These are phyloP conservation scores for Boletus subcaerulescens DNA, from an alignment of 768 basidiomycete species.

Conservation along the genomic window DNA sequence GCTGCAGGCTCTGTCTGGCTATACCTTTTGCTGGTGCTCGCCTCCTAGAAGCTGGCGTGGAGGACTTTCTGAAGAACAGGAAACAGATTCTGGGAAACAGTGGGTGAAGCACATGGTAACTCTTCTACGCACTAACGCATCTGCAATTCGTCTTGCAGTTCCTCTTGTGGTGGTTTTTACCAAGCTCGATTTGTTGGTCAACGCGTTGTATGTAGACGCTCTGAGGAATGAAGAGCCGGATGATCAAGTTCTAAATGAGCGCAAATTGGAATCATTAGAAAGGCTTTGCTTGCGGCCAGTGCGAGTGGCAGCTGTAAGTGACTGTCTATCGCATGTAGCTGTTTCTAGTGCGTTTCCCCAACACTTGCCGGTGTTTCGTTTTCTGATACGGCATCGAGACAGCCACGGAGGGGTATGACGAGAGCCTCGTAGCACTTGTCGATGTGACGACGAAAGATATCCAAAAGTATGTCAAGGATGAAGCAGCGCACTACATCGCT, in stretches of 20 bases:
- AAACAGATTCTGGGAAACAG: constrained; percentile 5
- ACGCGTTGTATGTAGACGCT: not conserved
- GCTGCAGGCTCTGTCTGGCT: not conserved
- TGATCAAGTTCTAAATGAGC: not conserved
- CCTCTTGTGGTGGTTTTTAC: not conserved
- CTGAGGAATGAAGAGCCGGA: too few relatives aligned
- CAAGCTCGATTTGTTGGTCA: constrained; percentile 5
- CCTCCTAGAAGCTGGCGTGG: constrained; percentile 1
- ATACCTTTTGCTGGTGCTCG: not conserved
- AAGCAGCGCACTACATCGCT: too few relatives aligned
- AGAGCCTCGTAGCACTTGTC: too few relatives aligned
- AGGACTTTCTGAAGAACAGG: constrained; percentile 1
- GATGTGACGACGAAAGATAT: too few relatives aligned
- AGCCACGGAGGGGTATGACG: too few relatives aligned
- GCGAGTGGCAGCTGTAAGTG: not conserved
- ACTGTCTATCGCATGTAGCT: not conserved
- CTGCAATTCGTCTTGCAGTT: too few relatives aligned
- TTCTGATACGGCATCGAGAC: too few relatives aligned
- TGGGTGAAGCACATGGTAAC: not conserved
- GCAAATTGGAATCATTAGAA: not conserved
- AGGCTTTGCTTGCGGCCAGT: not conserved
- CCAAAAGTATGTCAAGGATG: too few relatives aligned
- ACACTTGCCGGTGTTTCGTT: too few relatives aligned
- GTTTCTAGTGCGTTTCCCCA: constrained; percentile 1
- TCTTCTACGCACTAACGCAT: too few relatives aligned